Conservation (phyloP, 1,284 basidiomycete species). For the Violaceomyces palustris region DNA sequence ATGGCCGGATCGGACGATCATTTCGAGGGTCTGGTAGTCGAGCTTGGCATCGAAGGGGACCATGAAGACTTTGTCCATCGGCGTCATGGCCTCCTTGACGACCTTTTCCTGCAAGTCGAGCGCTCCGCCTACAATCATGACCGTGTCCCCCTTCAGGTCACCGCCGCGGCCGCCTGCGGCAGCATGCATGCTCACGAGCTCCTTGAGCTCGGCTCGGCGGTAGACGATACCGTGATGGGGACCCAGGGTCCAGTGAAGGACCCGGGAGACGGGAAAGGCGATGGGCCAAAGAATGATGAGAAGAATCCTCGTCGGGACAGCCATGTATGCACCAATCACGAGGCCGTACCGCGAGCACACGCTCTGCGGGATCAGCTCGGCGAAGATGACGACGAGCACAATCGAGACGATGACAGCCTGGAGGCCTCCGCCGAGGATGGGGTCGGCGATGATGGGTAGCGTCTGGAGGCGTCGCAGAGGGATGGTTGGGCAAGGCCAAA, state of each 20-base stretch:
- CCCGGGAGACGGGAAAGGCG: slow-evolving; percentile 51
- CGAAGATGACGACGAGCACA: slow-evolving; percentile 61
- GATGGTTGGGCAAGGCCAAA: too few species aligned
- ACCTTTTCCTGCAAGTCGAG: slow-evolving; percentile 68
- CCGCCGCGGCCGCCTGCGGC: slow-evolving; percentile 60
- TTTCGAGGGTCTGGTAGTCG: slow-evolving; percentile 70
- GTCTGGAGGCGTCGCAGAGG: too few species aligned
- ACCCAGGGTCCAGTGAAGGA: slow-evolving; percentile 51
- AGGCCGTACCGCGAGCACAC: slow-evolving; percentile 54
- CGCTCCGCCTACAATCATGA: slow-evolving; percentile 70
- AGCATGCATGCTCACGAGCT: slow-evolving; percentile 69
- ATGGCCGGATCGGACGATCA: slow-evolving; percentile 72
- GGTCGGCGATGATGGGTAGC: slow-evolving; percentile 82
- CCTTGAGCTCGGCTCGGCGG: slow-evolving; percentile 61
- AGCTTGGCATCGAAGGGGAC: slow-evolving; percentile 72
- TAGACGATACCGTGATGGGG: slow-evolving; percentile 52
- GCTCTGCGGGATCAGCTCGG: slow-evolving; percentile 78
- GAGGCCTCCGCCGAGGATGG: slow-evolving; percentile 76
- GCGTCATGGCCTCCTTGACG: slow-evolving; percentile 72
- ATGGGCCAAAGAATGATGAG: slow-evolving; percentile 51
- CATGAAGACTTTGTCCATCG: slow-evolving; percentile 67
- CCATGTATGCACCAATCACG: slow-evolving; percentile 51
- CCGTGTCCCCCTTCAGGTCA: slow-evolving; percentile 68
- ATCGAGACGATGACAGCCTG: slow-evolving; percentile 58
- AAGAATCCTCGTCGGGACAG: slow-evolving; percentile 45